Conservation (phyloP, 2,329 filamentous ascomycete genomes). For the Fusarium haematococcum region DNA sequence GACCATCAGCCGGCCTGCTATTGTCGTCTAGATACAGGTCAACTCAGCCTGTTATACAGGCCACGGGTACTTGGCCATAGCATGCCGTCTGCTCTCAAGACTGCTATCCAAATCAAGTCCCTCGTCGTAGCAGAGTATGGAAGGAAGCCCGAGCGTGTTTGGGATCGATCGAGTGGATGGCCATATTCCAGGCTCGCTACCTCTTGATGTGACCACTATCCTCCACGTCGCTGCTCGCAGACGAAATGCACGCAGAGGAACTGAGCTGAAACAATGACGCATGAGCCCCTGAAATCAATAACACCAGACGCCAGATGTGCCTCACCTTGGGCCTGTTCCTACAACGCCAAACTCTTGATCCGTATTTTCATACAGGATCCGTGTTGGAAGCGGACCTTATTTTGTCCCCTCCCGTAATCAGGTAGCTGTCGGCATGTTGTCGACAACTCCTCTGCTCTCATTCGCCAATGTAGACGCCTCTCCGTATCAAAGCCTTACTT, state of each 20-base stretch:
- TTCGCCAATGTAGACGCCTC: neutral
- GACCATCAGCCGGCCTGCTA: neutral
- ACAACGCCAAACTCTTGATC: conserved; percentile 37
- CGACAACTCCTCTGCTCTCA: neutral
- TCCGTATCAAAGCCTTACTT: conserved; percentile 41
- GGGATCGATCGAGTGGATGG: neutral
- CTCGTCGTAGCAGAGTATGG: neutral
- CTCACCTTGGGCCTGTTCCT: conserved; percentile 43
- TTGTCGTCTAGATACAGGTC: neutral
- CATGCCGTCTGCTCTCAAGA: neutral
- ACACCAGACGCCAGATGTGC: conserved; percentile 43
- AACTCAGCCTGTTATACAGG: conserved; percentile 1
- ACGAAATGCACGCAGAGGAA: conserved; percentile 8
- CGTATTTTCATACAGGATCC: conserved; percentile 22
- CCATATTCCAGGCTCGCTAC: neutral
- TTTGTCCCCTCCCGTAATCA: neutral
- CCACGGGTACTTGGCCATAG: neutral
- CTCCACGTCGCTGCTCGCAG: conserved; percentile 14
- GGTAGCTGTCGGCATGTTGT: neutral
- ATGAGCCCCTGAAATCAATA: conserved; percentile 42
- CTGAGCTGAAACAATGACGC: conserved; percentile 41
- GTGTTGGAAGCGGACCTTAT: conserved; percentile 1
- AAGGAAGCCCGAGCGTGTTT: neutral
- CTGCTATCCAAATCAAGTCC: neutral
- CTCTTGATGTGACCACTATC: neutral